phyloP scores from a whole-genome alignment of 1,284 basidiomycete genomes.

The Cutaneotrichosporon cyanovorans region DNA sequence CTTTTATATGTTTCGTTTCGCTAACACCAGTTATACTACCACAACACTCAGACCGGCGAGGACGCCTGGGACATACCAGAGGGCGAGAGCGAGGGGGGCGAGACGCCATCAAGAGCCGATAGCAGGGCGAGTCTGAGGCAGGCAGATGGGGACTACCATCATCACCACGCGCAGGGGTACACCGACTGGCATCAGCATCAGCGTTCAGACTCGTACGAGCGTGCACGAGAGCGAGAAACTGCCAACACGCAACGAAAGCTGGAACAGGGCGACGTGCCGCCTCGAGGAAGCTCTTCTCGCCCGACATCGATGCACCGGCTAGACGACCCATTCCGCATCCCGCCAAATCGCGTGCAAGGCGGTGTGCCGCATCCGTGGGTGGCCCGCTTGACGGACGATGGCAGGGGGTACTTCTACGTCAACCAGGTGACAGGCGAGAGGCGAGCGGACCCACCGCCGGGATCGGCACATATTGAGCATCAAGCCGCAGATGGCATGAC shows the following conservation, averaged over 20 bases:
- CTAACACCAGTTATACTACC: slow-evolving; percentile 92
- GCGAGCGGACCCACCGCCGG: slow-evolving; percentile 45
- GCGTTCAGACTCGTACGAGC: slow-evolving; percentile 1
- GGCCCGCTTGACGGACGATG: slow-evolving; percentile 70
- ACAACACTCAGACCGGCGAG: slow-evolving; percentile 84
- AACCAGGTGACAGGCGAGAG: slow-evolving; percentile 65
- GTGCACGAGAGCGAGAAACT: neutral
- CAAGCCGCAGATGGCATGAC: neutral
- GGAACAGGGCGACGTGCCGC: too few species aligned
- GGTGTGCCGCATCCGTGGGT: slow-evolving; percentile 64
- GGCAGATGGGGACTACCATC: too few species aligned
- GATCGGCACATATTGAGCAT: too few species aligned
- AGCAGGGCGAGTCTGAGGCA: neutral
- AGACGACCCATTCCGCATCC: slow-evolving; percentile 26
- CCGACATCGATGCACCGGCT: neutral
- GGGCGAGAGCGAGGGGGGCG: slow-evolving; percentile 53
- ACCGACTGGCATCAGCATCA: too few species aligned
- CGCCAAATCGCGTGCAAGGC: slow-evolving; percentile 48
- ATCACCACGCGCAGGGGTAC: too few species aligned
- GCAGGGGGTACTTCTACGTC: slow-evolving; percentile 69
- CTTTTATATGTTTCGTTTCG: too few species aligned
- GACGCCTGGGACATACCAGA: slow-evolving; percentile 74
- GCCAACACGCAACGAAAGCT: neutral
- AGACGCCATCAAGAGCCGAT: slow-evolving; percentile 10
- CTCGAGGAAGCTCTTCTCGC: neutral